Conservation (phyloP, 495 filamentous ascomycete species). For the Penicillium egyptiacum region DNA sequence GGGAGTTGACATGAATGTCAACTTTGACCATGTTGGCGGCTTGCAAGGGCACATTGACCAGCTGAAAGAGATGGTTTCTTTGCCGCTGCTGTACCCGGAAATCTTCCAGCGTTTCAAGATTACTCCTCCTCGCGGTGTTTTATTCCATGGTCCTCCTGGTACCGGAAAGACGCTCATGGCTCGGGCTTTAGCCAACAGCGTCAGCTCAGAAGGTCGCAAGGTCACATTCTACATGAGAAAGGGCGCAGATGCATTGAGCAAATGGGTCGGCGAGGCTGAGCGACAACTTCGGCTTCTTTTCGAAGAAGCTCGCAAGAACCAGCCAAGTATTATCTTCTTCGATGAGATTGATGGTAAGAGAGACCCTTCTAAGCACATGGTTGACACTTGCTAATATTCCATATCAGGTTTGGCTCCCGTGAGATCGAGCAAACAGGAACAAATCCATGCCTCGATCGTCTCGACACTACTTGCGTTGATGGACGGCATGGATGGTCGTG, state of each 20-base stretch:
- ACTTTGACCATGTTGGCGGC: constrained; percentile 90
- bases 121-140: constrained; percentile 86
- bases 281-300: constrained; percentile 89
- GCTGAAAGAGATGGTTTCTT: constrained; percentile 95
- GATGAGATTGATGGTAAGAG: constrained; percentile 90
- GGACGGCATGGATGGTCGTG: constrained; percentile 99
- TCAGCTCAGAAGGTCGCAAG: constrained; percentile 78
- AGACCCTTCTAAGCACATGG: neutral
- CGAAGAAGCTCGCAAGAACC: constrained; percentile 90
- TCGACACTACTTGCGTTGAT: constrained; percentile 92
- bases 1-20: constrained; percentile 85
- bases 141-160: constrained; percentile 96
- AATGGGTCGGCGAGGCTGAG: constrained; percentile 99
- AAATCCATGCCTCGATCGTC: constrained; percentile 97
- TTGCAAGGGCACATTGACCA: constrained; percentile 89
- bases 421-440: constrained; percentile 94
- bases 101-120: constrained; percentile 91
- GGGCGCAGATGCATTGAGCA: constrained; percentile 92
- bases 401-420: constrained; percentile 75
- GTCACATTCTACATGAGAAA: constrained; percentile 99
- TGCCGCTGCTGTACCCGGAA: constrained; percentile 92
- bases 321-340: constrained; percentile 99
- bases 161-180: constrained; percentile 97
- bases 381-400: constrained; percentile 21
- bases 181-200: constrained; percentile 81